These are phyloP conservation scores for Neoboletus magnificus DNA, from an alignment of 768 basidiomycete genomes.

Conservation along the genomic window DNA sequence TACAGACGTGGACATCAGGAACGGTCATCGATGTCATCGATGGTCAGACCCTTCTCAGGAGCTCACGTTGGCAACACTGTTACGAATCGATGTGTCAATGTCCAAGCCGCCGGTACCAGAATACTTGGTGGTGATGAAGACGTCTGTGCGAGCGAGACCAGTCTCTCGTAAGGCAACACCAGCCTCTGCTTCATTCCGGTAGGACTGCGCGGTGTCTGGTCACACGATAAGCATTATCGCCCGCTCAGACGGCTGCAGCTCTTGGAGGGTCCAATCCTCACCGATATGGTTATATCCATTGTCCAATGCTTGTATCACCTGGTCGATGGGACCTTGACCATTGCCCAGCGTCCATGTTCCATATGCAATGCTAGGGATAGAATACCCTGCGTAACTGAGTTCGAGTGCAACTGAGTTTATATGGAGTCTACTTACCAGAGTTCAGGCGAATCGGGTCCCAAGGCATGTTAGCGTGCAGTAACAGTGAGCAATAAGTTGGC, in stretches of 20 bases:
- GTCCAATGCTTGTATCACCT: slow-evolving; percentile 60
- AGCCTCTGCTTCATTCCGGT: slow-evolving; percentile 58
- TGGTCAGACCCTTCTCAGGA: neutral
- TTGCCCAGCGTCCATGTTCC: slow-evolving; percentile 67
- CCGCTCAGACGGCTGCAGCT: neutral
- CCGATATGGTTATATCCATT: slow-evolving; percentile 64
- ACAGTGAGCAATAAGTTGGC: neutral
- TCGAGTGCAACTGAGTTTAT: neutral
- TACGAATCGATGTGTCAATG: slow-evolving; percentile 51
- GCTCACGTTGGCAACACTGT: slow-evolving; percentile 55
- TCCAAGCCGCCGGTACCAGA: slow-evolving; percentile 49
- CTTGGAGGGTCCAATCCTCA: slow-evolving; percentile 23
- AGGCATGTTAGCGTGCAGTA: slow-evolving; percentile 41
- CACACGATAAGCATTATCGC: neutral
- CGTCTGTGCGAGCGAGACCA: slow-evolving; percentile 50
- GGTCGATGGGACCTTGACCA: slow-evolving; percentile 47
- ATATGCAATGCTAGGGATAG: slow-evolving; percentile 50
- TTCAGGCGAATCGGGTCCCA: slow-evolving; percentile 59
- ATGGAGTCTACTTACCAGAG: slow-evolving; percentile 42
- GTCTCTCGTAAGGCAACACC: slow-evolving; percentile 41
- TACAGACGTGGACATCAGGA: slow-evolving; percentile 20
- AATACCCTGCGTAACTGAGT: slow-evolving; percentile 35
- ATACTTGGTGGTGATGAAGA: slow-evolving; percentile 68
- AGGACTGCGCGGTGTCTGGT: slow-evolving; percentile 58
- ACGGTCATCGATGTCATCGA: neutral